Conservation (phyloP, 2,329 filamentous ascomycete species). For the Colletotrichum sp. region DNA sequence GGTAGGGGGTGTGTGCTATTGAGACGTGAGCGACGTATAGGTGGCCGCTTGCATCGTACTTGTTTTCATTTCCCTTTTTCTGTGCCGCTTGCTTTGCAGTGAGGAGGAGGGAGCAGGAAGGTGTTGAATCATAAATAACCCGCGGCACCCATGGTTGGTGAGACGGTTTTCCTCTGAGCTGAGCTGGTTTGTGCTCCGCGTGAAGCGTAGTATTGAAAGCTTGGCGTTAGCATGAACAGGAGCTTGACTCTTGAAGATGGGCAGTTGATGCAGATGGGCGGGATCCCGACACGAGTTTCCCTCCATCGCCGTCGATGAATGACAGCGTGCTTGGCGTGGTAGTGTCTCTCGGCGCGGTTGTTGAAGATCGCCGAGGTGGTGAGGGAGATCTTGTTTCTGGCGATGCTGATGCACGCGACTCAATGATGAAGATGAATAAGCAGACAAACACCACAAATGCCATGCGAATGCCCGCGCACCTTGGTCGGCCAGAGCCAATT, state of each 20-base stretch:
- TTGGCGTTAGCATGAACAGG: not conserved
- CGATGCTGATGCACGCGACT: not conserved
- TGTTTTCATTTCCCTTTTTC: not conserved
- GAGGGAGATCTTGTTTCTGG: not conserved
- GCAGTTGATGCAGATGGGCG: not conserved
- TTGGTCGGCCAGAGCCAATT: not conserved
- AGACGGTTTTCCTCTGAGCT: not conserved
- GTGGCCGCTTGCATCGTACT: not conserved
- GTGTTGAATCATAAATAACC: not conserved
- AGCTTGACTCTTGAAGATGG: not conserved
- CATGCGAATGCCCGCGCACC: not conserved
- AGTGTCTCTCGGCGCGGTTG: not conserved
- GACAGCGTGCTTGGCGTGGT: not conserved
- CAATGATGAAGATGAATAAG: not conserved
- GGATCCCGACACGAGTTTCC: not conserved
- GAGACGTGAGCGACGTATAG: constrained; percentile 7
- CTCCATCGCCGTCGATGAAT: not conserved
- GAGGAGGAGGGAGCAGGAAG: no score
- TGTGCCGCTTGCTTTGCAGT: not conserved
- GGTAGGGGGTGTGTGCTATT: not conserved
- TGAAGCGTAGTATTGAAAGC: not conserved
- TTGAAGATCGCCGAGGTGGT: not conserved
- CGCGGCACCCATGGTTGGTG: not conserved
- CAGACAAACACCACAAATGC: not conserved
- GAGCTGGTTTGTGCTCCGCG: not conserved